Percentiles rank a stretch among this genome's conserved stretches.
Evolutionary conservation across 495 filamentous ascomycete species (phyloP).

Genomic region (Immersiella caudata): DNA sequence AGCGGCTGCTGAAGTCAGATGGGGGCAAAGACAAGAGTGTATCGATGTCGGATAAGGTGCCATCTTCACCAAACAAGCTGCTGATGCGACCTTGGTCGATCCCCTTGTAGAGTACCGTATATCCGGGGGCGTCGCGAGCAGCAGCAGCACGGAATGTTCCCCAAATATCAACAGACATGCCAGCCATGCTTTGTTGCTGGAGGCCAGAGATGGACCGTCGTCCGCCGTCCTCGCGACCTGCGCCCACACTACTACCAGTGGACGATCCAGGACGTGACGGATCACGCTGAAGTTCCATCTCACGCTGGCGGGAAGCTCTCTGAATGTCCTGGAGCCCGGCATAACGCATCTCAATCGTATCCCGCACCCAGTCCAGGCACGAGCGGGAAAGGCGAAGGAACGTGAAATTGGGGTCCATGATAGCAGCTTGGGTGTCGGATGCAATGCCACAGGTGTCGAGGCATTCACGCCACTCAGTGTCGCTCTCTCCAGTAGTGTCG

Average conservation of each 20-base stretch:
- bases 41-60: not conserved
- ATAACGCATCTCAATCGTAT: slow-evolving; percentile 10
- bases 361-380: slow-evolving; percentile 9
- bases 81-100: slow-evolving; percentile 15
- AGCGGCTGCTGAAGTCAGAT: slow-evolving; percentile 21
- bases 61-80: slow-evolving; percentile 8
- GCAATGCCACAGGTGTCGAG: slow-evolving; percentile 5
- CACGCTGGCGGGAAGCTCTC: slow-evolving; percentile 6
- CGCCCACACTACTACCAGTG: slow-evolving; percentile 1
- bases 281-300: slow-evolving; percentile 2
- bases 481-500: slow-evolving; percentile 8
- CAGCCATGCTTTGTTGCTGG: slow-evolving; percentile 10
- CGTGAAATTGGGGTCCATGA: slow-evolving; percentile 3
- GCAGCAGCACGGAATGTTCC: slow-evolving; percentile 6
- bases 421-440: slow-evolving; percentile 9
- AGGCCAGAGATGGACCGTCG: slow-evolving; percentile 10
- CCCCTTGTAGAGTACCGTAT: slow-evolving; percentile 12
- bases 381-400: slow-evolving; percentile 7
- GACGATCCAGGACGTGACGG: slow-evolving; percentile 4
- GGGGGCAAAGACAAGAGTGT: no score
- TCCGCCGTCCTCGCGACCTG: slow-evolving; percentile 3
- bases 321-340: slow-evolving; percentile 9
- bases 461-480: slow-evolving; percentile 6
- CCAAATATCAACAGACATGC: slow-evolving; percentile 7
- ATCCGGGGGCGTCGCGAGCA: not conserved